Percentiles rank a stretch among this genome's conserved stretches.
Conservation (phyloP, 1,284 basidiomycete species). For the Rhodotorula sp. region DNA sequence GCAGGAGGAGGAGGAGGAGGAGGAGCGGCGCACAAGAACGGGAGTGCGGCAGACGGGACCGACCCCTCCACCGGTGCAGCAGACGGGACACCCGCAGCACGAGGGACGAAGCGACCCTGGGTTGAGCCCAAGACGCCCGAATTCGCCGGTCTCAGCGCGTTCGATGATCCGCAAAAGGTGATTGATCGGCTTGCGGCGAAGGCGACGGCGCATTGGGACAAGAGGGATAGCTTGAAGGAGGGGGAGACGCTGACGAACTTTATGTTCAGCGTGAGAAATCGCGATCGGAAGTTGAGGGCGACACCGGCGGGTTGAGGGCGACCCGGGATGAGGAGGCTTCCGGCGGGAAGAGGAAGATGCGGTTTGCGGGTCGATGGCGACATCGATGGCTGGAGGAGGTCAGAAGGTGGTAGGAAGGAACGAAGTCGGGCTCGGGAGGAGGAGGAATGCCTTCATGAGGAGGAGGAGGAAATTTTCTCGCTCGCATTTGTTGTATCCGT, state of each 20-base stretch:
- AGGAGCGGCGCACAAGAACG: background rate
- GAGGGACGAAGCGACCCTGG: conserved; percentile 8
- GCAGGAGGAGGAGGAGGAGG: no score
- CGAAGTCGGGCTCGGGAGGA: no score
- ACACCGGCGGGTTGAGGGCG: conserved; percentile 8
- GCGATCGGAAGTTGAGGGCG: conserved; percentile 6
- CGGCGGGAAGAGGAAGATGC: no score
- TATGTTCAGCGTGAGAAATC: conserved; percentile 23
- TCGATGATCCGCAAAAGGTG: conserved; percentile 28
- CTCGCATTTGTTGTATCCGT: background rate
- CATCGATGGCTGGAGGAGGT: no score
- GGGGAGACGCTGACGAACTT: conserved; percentile 41
- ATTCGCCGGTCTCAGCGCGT: conserved; percentile 33
- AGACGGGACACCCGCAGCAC: no score
- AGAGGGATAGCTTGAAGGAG: conserved; percentile 39
- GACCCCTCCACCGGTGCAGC: background rate
- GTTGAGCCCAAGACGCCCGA: conserved; percentile 36
- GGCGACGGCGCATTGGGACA: conserved; percentile 37
- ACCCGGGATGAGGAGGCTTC: no score
- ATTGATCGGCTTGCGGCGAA: conserved; percentile 27
- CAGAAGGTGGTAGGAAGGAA: no score
- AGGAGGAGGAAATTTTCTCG: background rate
- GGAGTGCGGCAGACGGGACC: background rate
- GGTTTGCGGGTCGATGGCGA: no score
- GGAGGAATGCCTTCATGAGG: no score